Percentiles rank a stretch among this genome's conserved stretches.
Conservation (phyloP, 192 early-diverging fungal species). For the Backusella psychrophila region DNA sequence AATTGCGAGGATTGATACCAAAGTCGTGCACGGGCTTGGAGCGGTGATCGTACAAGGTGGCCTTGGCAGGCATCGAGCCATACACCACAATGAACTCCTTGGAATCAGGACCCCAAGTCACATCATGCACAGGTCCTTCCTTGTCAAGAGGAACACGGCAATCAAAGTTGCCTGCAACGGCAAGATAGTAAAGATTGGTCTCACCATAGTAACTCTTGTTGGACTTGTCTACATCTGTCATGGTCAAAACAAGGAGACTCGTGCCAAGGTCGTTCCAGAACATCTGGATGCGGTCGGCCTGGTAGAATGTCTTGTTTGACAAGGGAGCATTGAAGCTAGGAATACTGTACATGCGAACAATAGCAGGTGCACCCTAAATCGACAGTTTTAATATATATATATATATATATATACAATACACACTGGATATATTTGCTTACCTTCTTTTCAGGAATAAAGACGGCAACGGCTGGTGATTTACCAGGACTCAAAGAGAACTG, state of each 20-base stretch:
- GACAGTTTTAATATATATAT: too few relatives aligned
- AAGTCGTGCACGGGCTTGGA: constrained; percentile 83
- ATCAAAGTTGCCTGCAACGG: constrained; percentile 90
- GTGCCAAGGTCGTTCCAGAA: constrained; percentile 92
- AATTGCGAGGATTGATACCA: constrained; percentile 85
- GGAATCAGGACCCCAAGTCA: constrained; percentile 91
- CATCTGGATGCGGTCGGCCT: constrained; percentile 90
- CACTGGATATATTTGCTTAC: neutral
- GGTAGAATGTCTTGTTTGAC: constrained; percentile 92
- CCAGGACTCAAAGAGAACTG: constrained; percentile 91
- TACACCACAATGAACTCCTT: constrained; percentile 98
- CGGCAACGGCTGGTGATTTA: constrained; percentile 75
- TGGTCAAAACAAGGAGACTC: constrained; percentile 85
- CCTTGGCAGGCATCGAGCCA: constrained; percentile 92
- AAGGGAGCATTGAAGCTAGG: constrained; percentile 67
- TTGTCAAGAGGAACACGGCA: constrained; percentile 81
- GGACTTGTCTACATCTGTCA: constrained; percentile 94
- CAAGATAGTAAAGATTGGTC: constrained; percentile 87
- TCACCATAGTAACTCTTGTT: constrained; percentile 98
- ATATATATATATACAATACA: neutral
- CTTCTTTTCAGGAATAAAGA: constrained; percentile 87
- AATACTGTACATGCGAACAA: constrained; percentile 85
- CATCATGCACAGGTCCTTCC: constrained; percentile 94
- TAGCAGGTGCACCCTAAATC: constrained; percentile 67
- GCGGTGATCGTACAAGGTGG: constrained; percentile 91